Base-by-base conservation (phyloP, 2,329 filamentous ascomycete genomes). In the Zasmidium cellare region DNA sequence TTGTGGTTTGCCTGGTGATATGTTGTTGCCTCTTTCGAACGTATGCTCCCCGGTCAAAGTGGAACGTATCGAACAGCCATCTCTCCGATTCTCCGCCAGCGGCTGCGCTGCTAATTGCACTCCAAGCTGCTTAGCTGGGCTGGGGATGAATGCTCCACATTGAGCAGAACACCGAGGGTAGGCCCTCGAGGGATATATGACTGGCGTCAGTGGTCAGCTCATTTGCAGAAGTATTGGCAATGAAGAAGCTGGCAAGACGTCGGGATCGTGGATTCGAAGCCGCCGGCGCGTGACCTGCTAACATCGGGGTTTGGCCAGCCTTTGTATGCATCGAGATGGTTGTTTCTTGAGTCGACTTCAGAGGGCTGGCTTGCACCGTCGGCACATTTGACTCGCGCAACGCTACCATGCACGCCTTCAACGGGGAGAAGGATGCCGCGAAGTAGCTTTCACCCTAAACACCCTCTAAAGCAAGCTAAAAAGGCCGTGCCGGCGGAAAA, bases 341-440 rank as follows among this genome's bases (percentile, higher is more conserved):
- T n/a, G 35, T 41, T 41, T 41, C 35, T 41, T 18, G 35, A 41
- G 35, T 41, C 35, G 35, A 14, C 3, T 16, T 9, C 35, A 18
- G 5, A 41, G 35, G 35, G n/a, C 12, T 16, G 35, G 35, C 3
- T 3, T 16, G 48, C 48, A 35, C 9, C 35, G 48, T 24, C 48
- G 48, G 38, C 50, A 52, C 31, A 24, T 52, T 35, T 44, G 50
- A 52, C 50, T 52, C 31, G 50, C 35, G 50, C 38, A 38, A 18
- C 50, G 31, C 35, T 41, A 52, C 50, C 41, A 52, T 28, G 31
- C 35, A 45, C 35, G 35, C 35, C 12, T 41, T 18, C 35, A 9
- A n/a, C 48, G 48, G 48, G 48, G 48, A 51, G 35, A 9, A 1
- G 25, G 25, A n/a, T 38, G 19, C 48, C 24, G 48, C 6, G n/a